Evolutionary conservation across 768 basidiomycete species (phyloP).

Genomic region (Daedaleopsis sinensis): DNA sequence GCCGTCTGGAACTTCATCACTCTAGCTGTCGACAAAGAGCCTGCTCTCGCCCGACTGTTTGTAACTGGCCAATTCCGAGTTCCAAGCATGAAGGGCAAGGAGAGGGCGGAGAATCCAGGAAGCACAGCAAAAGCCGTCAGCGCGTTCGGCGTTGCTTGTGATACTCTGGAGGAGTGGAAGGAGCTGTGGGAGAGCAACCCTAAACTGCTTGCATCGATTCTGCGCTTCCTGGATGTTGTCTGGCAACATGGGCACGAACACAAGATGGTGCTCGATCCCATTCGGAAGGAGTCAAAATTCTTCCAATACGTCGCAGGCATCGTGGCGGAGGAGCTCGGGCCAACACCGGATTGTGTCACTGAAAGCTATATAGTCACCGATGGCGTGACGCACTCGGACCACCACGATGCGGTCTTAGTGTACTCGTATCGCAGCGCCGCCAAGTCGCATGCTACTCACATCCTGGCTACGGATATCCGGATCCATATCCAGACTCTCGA

Average conservation of each 20-base stretch:
- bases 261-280: conserved; percentile 53
- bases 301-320: conserved; percentile 74
- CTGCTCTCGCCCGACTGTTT: conserved; percentile 80
- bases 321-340: conserved; percentile 70
- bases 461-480: conserved; percentile 76
- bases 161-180: conserved; percentile 70
- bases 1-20: conserved; percentile 86
- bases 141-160: conserved; percentile 68
- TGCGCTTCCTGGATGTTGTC: conserved; percentile 75
- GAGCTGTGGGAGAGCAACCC: conserved; percentile 80
- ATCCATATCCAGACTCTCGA: conserved; percentile 48
- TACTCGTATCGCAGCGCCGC: conserved; percentile 71
- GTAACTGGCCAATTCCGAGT: conserved; percentile 72
- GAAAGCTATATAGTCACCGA: conserved; percentile 51
- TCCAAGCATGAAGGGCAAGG: conserved; percentile 43
- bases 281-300: conserved; percentile 61
- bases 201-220: conserved; percentile 68
- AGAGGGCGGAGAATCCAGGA: conserved; percentile 35
- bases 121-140: conserved; percentile 43
- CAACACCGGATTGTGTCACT: conserved; percentile 67
- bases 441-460: conserved; percentile 75
- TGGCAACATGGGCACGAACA: conserved; percentile 85
- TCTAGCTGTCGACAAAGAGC: conserved; percentile 82
- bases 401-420: conserved; percentile 61
- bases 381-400: conserved; percentile 52